phyloP scores from a whole-genome alignment of 1,284 basidiomycete species.

The Phellopilus nigrolimitatus region DNA sequence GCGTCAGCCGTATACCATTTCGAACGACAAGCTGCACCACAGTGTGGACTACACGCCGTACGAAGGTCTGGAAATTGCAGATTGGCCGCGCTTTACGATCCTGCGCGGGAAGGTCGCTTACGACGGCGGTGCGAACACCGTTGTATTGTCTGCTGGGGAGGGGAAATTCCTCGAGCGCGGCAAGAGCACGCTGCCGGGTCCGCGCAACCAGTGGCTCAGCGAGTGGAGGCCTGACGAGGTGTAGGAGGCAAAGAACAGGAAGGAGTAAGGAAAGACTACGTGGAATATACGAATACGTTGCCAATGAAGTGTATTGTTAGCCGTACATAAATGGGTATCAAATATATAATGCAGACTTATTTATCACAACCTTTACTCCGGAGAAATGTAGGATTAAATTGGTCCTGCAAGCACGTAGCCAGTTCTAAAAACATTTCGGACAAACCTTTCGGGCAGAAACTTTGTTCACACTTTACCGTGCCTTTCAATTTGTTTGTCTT shows the following conservation, averaged over 20 bases:
- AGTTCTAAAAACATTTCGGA: too few species aligned
- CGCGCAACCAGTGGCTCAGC: conserved; percentile 21
- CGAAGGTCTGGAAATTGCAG: conserved; percentile 24
- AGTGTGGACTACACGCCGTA: conserved; percentile 24
- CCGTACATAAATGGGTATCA: too few species aligned
- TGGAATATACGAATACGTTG: too few species aligned
- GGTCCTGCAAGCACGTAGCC: too few species aligned
- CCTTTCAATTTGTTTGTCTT: too few species aligned
- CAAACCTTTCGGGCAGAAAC: too few species aligned
- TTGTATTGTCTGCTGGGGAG: conserved; percentile 7
- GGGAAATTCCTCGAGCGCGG: conserved; percentile 21
- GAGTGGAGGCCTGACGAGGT: conserved; percentile 20
- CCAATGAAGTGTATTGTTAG: too few species aligned
- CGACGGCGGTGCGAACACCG: conserved; percentile 18
- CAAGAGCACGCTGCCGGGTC: conserved; percentile 22
- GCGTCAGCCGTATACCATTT: conserved; percentile 17
- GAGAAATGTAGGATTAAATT: too few species aligned
- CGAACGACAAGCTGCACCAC: conserved; percentile 23
- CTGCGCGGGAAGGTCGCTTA: conserved; percentile 25
- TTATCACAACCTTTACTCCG: too few species aligned
- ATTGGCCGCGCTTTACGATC: conserved; percentile 26
- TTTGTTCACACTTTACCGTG: too few species aligned
- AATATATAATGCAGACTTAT: too few species aligned
- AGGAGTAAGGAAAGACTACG: background rate
- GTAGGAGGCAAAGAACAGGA: background rate